These are phyloP conservation scores for Pseudogymnoascus sp. DNA, from an alignment of 2,329 filamentous ascomycete genomes.

Conservation along the genomic window DNA sequence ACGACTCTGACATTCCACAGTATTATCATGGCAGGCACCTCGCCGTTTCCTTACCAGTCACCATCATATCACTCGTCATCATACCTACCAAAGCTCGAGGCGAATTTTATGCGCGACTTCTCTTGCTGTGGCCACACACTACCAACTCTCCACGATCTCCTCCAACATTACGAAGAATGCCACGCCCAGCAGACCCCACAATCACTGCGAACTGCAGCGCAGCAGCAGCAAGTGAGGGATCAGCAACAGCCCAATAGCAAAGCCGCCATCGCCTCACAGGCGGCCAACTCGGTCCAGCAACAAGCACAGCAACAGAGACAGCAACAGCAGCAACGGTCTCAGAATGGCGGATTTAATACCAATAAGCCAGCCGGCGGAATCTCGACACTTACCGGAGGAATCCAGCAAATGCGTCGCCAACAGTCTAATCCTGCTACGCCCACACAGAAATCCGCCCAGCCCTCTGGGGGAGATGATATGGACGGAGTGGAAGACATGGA, in stretches of 20 bases:
- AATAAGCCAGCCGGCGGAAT: constrained; percentile 18
- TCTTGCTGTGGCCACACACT: constrained; percentile 86
- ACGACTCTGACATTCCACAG: constrained; percentile 40
- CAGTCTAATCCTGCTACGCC: constrained; percentile 26
- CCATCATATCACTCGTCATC: constrained; percentile 95
- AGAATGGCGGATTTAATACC: constrained; percentile 22
- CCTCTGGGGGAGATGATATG: constrained; percentile 51
- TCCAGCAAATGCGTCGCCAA: constrained; percentile 29
- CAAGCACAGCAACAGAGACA: constrained; percentile 38
- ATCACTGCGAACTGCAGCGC: constrained; percentile 35
- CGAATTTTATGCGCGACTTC: constrained; percentile 96
- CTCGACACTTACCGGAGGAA: constrained; percentile 21
- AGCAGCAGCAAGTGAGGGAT: constrained; percentile 36
- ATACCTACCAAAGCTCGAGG: constrained; percentile 91
- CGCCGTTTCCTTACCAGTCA: constrained; percentile 85
- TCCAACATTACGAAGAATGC: constrained; percentile 94
- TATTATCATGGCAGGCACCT: constrained; percentile 92
- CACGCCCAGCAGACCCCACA: constrained; percentile 65
- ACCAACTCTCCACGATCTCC: constrained; percentile 84
- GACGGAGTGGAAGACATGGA: constrained; percentile 93
- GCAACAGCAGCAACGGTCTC: constrained; percentile 25
- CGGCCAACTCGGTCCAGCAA: constrained; percentile 38
- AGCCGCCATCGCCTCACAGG: constrained; percentile 31
- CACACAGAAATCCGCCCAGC: constrained; percentile 23
- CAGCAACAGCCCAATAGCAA: constrained; percentile 41